These are phyloP conservation scores for Mycena floridula DNA, from an alignment of 768 basidiomycete genomes.

Conservation along the genomic window DNA sequence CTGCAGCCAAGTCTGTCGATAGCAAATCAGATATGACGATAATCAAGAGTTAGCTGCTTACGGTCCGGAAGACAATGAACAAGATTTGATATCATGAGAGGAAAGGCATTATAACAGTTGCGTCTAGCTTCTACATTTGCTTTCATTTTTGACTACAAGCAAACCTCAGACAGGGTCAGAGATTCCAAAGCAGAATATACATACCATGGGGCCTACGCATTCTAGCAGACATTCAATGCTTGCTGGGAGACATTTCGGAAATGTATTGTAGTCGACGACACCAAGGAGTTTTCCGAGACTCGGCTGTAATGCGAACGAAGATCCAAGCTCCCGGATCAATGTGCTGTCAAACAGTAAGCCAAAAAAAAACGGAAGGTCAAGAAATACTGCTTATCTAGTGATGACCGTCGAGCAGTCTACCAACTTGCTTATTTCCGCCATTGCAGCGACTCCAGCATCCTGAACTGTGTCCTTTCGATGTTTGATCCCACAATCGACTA, in stretches of 20 bases:
- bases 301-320: conserved; percentile 57
- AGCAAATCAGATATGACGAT: too few species aligned
- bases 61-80: conserved; percentile 36
- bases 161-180: too few species aligned
- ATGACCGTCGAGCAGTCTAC: conserved; percentile 59
- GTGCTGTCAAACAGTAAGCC: conserved; percentile 26
- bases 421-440: conserved; percentile 64
- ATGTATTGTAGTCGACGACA: conserved; percentile 53
- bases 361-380: conserved; percentile 7
- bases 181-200: conserved; percentile 19
- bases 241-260: conserved; percentile 47
- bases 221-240: conserved; percentile 55
- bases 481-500: conserved; percentile 70
- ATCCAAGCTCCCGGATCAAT: conserved; percentile 57
- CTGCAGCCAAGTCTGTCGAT: conserved; percentile 45
- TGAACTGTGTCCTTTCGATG: conserved; percentile 61
- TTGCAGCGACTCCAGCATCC: conserved; percentile 67
- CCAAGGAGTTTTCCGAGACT: conserved; percentile 69
- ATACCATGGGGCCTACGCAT: conserved; percentile 50
- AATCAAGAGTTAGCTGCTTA: too few species aligned
- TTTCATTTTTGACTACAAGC: conserved; percentile 15
- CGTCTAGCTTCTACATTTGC: conserved; percentile 53
- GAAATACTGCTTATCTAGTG: conserved; percentile 58
- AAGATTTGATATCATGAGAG: conserved; percentile 33
- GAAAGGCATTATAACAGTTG: conserved; percentile 38